Evolutionary conservation across 1,284 basidiomycete species (phyloP).

Genomic region (Calocybe gambosa): DNA sequence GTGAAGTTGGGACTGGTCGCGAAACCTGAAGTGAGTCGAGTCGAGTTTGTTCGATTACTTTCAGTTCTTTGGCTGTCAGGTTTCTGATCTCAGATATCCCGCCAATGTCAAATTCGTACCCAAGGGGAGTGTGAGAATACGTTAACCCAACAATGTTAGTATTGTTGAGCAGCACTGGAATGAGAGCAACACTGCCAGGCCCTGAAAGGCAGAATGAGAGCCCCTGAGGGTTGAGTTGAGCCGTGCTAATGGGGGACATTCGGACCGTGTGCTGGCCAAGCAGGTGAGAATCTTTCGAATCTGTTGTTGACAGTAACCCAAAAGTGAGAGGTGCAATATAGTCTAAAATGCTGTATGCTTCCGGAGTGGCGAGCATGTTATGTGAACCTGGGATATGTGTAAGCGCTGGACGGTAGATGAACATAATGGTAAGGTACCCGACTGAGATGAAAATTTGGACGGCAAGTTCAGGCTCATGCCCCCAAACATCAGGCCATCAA

Average conservation of each 20-base stretch:
- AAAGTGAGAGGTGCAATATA: constrained; percentile 43
- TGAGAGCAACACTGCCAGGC: constrained; percentile 48
- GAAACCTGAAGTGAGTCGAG: constrained; percentile 44
- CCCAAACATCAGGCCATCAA: constrained; percentile 71
- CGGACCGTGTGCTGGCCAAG: constrained; percentile 85
- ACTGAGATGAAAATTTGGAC: constrained; percentile 18
- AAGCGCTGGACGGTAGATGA: neutral
- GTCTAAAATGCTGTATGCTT: constrained; percentile 37
- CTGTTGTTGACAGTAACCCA: constrained; percentile 37
- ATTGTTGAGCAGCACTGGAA: constrained; percentile 89
- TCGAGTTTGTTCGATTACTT: constrained; percentile 55
- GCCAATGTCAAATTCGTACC: constrained; percentile 34
- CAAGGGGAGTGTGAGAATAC: constrained; percentile 75
- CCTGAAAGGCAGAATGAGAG: constrained; percentile 67
- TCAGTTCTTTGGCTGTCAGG: constrained; percentile 59
- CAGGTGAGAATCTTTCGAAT: constrained; percentile 52
- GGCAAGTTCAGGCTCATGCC: constrained; percentile 47
- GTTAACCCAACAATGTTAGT: constrained; percentile 70
- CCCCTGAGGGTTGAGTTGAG: constrained; percentile 68
- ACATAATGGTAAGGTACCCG: constrained; percentile 22
- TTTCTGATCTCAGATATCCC: constrained; percentile 49
- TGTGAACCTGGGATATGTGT: constrained; percentile 23
- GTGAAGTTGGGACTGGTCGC: constrained; percentile 31
- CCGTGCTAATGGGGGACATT: constrained; percentile 86
- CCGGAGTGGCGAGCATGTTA: constrained; percentile 38